These are phyloP conservation scores for Sphagnum fallax DNA, from an alignment of 228 moss, liverwort and hornwort species.

Conservation along the genomic window DNA sequence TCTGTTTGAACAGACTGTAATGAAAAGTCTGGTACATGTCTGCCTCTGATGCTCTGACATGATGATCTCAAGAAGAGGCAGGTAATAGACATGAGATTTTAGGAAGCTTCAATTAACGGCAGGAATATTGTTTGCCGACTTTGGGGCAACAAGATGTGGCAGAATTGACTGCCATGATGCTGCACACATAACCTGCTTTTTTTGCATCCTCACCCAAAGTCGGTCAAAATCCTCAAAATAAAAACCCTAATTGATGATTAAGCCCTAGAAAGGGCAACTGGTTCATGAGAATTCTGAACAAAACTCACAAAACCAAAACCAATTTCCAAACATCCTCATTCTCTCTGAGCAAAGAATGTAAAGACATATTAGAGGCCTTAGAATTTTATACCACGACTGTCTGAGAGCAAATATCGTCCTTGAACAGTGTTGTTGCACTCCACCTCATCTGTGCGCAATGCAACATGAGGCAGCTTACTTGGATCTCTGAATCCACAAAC, in stretches of 20 bases:
- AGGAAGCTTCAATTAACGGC: slow-evolving; percentile 24
- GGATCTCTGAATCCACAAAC: slow-evolving; percentile 10
- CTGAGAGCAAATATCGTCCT: slow-evolving; percentile 64
- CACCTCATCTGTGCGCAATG: slow-evolving; percentile 21
- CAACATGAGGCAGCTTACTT: slow-evolving; percentile 9
- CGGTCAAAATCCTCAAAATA: neutral
- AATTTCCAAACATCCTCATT: neutral
- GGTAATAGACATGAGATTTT: too few species aligned
- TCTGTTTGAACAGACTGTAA: too few species aligned
- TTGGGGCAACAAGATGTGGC: slow-evolving; percentile 62
- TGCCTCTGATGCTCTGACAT: neutral
- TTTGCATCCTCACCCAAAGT: neutral
- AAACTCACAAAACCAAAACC: neutral
- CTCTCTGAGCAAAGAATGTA: neutral
- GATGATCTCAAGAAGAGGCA: too few species aligned
- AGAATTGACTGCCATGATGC: slow-evolving; percentile 50
- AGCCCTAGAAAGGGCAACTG: neutral
- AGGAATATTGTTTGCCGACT: slow-evolving; percentile 49
- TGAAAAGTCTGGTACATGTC: neutral
- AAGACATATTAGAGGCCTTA: too few species aligned
- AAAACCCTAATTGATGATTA: neutral
- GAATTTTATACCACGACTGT: too few species aligned
- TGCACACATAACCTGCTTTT: slow-evolving; percentile 69
- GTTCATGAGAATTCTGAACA: neutral
- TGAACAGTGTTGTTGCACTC: slow-evolving; percentile 68